Percentiles rank a stretch among this genome's conserved stretches.
Evolutionary conservation across 2,329 filamentous ascomycete species (phyloP).

Genomic region (Ramularia endophylla): DNA sequence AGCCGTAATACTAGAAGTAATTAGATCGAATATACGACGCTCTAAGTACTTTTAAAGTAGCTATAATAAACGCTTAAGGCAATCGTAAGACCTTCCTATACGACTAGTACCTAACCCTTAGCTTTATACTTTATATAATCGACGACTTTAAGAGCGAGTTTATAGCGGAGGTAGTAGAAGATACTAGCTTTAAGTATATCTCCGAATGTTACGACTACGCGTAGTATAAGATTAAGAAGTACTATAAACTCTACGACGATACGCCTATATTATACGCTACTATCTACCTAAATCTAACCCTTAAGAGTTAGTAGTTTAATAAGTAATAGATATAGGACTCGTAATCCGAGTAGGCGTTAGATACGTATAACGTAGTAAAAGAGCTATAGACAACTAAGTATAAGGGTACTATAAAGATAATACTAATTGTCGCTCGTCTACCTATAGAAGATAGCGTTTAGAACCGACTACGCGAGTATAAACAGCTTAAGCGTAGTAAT

Average conservation of each 20-base stretch:
- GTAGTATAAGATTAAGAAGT: constrained; percentile 3
- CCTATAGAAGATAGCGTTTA: background rate
- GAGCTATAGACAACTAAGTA: background rate
- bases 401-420: background rate
- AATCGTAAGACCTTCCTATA: background rate
- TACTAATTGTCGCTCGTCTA: background rate
- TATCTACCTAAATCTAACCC: background rate
- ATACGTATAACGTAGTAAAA: background rate
- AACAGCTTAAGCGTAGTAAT: no score
- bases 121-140: background rate
- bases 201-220: background rate
- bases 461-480: background rate
- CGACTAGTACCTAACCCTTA: constrained; percentile 2
- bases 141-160: constrained; percentile 2
- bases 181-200: constrained; percentile 1
- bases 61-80: constrained; percentile 1
- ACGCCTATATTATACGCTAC: background rate
- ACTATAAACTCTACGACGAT: constrained; percentile 1
- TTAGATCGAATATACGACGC: constrained; percentile 1
- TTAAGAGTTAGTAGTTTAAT: constrained; percentile 2
- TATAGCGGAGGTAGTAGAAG: background rate
- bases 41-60: background rate
- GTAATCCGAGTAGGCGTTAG: background rate
- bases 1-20: background rate
- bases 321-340: background rate